These are phyloP conservation scores for Solanum sitiens DNA, from an alignment of 257 asterid species.

Conservation along the genomic window DNA sequence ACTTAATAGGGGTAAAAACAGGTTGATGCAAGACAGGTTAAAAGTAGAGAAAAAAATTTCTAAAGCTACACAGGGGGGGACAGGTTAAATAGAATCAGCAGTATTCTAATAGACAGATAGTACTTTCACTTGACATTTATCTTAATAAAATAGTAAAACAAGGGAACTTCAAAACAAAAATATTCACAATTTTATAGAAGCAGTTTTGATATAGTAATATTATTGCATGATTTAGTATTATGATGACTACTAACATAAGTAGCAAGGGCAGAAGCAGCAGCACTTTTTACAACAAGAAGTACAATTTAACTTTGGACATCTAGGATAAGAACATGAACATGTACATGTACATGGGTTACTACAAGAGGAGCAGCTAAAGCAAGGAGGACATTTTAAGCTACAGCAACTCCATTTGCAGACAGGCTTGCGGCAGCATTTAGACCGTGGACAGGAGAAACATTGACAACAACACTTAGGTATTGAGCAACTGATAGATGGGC, in stretches of 20 bases:
- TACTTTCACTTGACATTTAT: background rate
- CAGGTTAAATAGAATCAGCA: background rate
- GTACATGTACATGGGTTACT: constrained; percentile 3
- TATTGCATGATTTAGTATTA: background rate
- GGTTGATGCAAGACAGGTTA: background rate
- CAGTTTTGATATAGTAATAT: background rate
- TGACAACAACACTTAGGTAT: constrained; percentile 25
- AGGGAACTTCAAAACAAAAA: background rate
- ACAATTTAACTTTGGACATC: constrained; percentile 30
- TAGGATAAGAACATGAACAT: constrained; percentile 20
- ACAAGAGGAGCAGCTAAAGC: constrained; percentile 11
- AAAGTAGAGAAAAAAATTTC: background rate
- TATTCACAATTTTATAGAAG: background rate
- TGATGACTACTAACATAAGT: constrained; percentile 36
- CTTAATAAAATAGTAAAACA: background rate
- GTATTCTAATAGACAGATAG: background rate
- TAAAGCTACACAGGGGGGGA: background rate
- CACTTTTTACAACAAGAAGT: constrained; percentile 41
- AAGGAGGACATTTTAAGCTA: constrained; percentile 31
- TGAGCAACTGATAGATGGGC: constrained; percentile 22
- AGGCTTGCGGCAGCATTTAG: constrained; percentile 27
- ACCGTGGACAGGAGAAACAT: constrained; percentile 23
- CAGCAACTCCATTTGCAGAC: constrained; percentile 29
- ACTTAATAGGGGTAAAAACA: background rate
- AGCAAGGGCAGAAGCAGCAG: constrained; percentile 45